Base-by-base conservation (phyloP, 495 filamentous ascomycete species). In the Penicillium samsonianum region DNA sequence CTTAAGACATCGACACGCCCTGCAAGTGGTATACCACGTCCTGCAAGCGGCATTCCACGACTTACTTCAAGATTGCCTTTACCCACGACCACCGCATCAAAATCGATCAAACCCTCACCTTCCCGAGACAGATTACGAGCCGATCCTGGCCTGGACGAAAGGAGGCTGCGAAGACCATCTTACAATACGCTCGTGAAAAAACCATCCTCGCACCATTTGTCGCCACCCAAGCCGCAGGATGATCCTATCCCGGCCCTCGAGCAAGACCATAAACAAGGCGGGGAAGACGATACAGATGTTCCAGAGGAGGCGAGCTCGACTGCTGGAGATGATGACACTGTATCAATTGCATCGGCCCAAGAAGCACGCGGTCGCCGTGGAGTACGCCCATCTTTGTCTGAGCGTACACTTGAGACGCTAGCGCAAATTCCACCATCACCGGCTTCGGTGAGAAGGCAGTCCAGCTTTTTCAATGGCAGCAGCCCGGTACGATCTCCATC, bases 361-460 rank as follows among this genome's bases (percentile, higher is more conserved):
- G 73, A 78, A 46, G 26, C 50, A 23, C 72, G 78, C 42, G 68
- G 73, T 41, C 68, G 75, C 33, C 58, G 67, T 35, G 58, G 55
- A 26, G 50, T 65, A 19, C 59, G 70, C 26, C 82, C 84, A 22
- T 90, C 87, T 1, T 69, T 90, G 22, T 87, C 85, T 14, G 87
- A 90, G 48, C 74, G 87, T 40, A 88, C 87, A 11, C 83, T 88
- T 33, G 86, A 88, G 58, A 88, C 84, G 0, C 69, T 90, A 12
- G 76, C 87, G 28, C 76, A 80, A 45, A 78, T 90, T 20, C 83
- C 87, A 3, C 78, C 85, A 2, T 88, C 87, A 17, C 87, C 87
- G 8, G 81, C 78, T 2, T 72, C 81, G n/a, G 65, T 68, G 10
- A 73, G 78, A 56, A 72, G 84, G 55, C 73, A 74, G 54, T 87